Base-by-base conservation (phyloP, 2,329 filamentous ascomycete species). In the Aureobasidium sp. region DNA sequence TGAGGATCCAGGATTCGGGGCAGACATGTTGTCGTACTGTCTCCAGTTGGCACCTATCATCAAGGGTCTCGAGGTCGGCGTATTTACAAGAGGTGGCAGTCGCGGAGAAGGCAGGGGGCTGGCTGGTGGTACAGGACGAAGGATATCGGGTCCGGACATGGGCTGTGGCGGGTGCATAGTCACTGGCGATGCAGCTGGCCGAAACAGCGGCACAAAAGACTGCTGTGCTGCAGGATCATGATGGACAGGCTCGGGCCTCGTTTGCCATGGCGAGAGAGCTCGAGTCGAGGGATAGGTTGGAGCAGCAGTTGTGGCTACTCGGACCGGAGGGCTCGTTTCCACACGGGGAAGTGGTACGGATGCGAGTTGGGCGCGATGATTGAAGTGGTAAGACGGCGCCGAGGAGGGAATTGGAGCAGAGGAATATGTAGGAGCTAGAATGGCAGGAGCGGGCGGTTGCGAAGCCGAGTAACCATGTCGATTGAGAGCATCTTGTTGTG, bases 1-100 rank as follows among this genome's bases (percentile, higher is more conserved):
- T n/a, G 51, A 55, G 25, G 25, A 8, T 11, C 15, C 17, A 29
- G 22, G 15, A 17, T 14, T 29, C 6, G 20, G 14, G 27, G 11
- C 34, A 44, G 39, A 25, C 39, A 45, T 34, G 12, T 15, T 34
- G 31, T 39, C 42, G 31, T 58, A 58, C 20, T 58, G 55, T 48
- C 55, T 36, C 55, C 55, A 58, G 8, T 47, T 58, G 55, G 55
- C 42, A 2, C 42, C 53, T 57, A 45, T 27, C 12, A 25, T n/a
- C n/a, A 39, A 45, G 15, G 36, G 41, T 57, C 17, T 37, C 25
- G 36, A 25, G 37, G 22, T 31, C 2, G 17, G 25, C 7, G 29
- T 45, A 12, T 36, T 45, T 17, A 29, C 17, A 1, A 45, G 6
- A 45, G 39, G 39, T 3, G 53, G 41, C 20, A 45, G 53, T 27